These are phyloP conservation scores for Backusella tuberculispora DNA, from an alignment of 192 early-diverging fungal species.

Conservation along the genomic window DNA sequence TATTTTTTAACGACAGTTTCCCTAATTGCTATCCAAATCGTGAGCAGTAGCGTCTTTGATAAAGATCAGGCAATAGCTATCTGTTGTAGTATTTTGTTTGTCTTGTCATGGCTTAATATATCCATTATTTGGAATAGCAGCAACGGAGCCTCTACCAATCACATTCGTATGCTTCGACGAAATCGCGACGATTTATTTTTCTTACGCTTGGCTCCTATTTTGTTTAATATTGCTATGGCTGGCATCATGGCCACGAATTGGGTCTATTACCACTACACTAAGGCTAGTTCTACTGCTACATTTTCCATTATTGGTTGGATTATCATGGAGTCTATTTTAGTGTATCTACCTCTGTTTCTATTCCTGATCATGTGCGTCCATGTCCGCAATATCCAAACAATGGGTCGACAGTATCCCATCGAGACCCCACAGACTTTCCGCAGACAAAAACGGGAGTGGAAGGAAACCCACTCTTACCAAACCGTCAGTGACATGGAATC, in stretches of 20 bases:
- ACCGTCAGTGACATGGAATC: slow-evolving; percentile 11
- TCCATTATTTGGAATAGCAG: slow-evolving; percentile 8
- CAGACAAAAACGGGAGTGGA: slow-evolving; percentile 17
- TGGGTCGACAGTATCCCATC: slow-evolving; percentile 21
- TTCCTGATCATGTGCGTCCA: slow-evolving; percentile 22
- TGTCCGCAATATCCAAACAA: neutral
- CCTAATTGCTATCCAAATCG: slow-evolving; percentile 2
- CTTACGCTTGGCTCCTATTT: slow-evolving; percentile 11
- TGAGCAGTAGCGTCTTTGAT: neutral
- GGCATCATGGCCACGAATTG: neutral
- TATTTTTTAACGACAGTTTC: neutral
- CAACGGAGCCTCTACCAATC: slow-evolving; percentile 6
- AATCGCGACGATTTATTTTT: slow-evolving; percentile 24
- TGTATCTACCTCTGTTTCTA: slow-evolving; percentile 7
- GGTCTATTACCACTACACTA: neutral
- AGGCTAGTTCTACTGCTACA: neutral
- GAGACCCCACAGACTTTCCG: slow-evolving; percentile 5
- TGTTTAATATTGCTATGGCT: neutral
- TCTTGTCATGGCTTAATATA: slow-evolving; percentile 13
- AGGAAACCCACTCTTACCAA: neutral
- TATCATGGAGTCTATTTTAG: neutral
- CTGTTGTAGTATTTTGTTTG: slow-evolving; percentile 4
- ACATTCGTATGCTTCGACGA: slow-evolving; percentile 17
- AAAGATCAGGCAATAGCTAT: slow-evolving; percentile 3
- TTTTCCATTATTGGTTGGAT: neutral